Evolutionary conservation across 2,329 filamentous ascomycete species (phyloP), one percentile per base, ranked within the genome.

Genomic region (Exutisphaerella laricina): DNA sequence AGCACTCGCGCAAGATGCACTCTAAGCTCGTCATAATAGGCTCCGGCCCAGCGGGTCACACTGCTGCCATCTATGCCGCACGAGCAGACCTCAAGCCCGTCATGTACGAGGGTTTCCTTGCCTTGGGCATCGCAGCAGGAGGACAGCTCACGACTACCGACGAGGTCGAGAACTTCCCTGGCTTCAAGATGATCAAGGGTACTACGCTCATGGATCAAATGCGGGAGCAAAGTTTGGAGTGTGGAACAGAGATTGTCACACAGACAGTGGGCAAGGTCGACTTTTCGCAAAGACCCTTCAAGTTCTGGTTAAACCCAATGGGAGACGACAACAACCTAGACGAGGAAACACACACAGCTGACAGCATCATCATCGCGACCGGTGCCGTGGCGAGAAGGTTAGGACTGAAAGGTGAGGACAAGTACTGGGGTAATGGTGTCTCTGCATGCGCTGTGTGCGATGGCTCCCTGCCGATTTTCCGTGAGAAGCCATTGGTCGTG

Each of bases 141-240:
- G 92, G 92, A 45, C 92, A 98, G 75, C 77, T 98, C 57, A 98
- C 94, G 42, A 98, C 94, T 18, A 98, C 92, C 42, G 97, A 94
- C 60, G 94, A 98, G 57, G 82, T 98, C 47, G 92, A 98, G 75
- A 98, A 98, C 78, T 98, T 84, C 70, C 92, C 92, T 18, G 92
- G 92, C 35, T 98, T 97, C 72, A 85, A 86, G 60, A 79, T 86
- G 58, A 88, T 98, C 65, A 85, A 88, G 69, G 92, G 92, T 55
- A 70, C 78, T 43, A 84, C 88, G 61, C 74, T 98, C 55, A 98
- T 98, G 92, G 90, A 96, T 57, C 79, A 83, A 66, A 97, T 98
- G 90, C 84, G 85, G 67, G 79, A 77, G 49, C 92, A 98, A 70
- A 95, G 88, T 46, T 80, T 84, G 68, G 83, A 82, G 48, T 97